phyloP scores from a whole-genome alignment of 164 flowering plant genomes.

The Umbilicus rupestris region DNA sequence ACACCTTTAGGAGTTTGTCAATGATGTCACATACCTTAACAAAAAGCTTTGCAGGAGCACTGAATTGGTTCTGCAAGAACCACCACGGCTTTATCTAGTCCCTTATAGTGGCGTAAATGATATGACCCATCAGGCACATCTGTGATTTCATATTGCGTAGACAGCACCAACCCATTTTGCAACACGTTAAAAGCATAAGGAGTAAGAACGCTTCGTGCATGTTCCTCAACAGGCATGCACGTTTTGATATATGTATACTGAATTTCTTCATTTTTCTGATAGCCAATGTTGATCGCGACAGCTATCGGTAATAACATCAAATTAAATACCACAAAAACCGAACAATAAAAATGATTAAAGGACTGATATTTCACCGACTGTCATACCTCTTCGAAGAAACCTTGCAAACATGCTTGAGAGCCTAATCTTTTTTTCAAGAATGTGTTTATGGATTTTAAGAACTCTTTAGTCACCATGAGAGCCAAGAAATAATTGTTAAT shows the following conservation, averaged over 20 bases:
- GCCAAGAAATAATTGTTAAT: slow-evolving; percentile 27
- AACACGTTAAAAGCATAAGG: slow-evolving; percentile 53
- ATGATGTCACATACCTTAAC: too few relatives aligned
- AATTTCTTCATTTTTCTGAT: slow-evolving; percentile 27
- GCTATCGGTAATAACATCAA: slow-evolving; percentile 28
- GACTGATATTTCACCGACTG: neutral
- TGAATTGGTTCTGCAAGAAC: slow-evolving; percentile 46
- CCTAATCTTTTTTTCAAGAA: slow-evolving; percentile 39
- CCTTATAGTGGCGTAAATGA: slow-evolving; percentile 45
- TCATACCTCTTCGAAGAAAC: slow-evolving; percentile 58
- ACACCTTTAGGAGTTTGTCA: too few relatives aligned
- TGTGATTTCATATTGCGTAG: slow-evolving; percentile 51
- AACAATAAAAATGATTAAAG: neutral
- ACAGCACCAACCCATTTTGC: slow-evolving; percentile 43
- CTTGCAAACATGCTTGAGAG: slow-evolving; percentile 37
- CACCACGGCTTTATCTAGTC: slow-evolving; percentile 38
- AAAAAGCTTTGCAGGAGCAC: slow-evolving; percentile 60
- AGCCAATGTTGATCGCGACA: slow-evolving; percentile 22
- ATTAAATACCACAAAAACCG: neutral
- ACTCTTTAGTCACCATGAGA: slow-evolving; percentile 27
- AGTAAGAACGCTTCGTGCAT: slow-evolving; percentile 46
- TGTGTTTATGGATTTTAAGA: slow-evolving; percentile 28
- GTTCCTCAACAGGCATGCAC: slow-evolving; percentile 56
- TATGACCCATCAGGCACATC: slow-evolving; percentile 53
- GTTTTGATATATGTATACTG: slow-evolving; percentile 34